Evolutionary conservation across 148 eudicot species (phyloP).

Genomic region (Diospyros kaki): DNA sequence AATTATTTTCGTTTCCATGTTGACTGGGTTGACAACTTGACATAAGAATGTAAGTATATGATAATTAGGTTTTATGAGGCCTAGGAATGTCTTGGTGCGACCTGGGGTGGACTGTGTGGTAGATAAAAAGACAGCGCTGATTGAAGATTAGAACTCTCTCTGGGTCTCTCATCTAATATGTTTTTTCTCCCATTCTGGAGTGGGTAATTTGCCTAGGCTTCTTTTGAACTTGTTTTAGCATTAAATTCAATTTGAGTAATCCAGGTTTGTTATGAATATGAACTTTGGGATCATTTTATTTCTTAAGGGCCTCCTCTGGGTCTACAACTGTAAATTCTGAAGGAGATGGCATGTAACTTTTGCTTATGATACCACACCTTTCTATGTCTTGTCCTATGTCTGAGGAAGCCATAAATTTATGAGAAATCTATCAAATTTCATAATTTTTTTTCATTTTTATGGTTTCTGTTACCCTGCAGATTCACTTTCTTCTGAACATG

Average conservation of each 20-base stretch:
- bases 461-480: slow-evolving; percentile 36
- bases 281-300: not conserved
- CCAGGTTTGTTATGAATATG: not conserved
- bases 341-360: not conserved
- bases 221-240: no score
- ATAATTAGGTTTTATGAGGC: not conserved
- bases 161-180: not conserved
- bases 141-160: not conserved
- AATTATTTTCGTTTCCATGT: not conserved
- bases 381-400: not conserved
- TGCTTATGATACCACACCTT: not conserved
- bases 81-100: not conserved
- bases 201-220: no score
- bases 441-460: not conserved
- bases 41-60: not conserved
- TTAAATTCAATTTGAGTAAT: not conserved
- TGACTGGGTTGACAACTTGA: not conserved
- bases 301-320: not conserved
- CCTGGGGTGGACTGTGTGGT: not conserved
- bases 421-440: not conserved
- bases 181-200: no score
- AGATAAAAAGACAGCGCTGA: not conserved
- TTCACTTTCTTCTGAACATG: slow-evolving; percentile 70
- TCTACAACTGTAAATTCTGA: no score
- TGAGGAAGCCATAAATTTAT: not conserved